A percentile compares a stretch with the other conserved stretches of the same genome.
These are phyloP conservation scores for Fusarium redolens DNA, from an alignment of 2,329 filamentous ascomycete genomes.

Conservation along the genomic window DNA sequence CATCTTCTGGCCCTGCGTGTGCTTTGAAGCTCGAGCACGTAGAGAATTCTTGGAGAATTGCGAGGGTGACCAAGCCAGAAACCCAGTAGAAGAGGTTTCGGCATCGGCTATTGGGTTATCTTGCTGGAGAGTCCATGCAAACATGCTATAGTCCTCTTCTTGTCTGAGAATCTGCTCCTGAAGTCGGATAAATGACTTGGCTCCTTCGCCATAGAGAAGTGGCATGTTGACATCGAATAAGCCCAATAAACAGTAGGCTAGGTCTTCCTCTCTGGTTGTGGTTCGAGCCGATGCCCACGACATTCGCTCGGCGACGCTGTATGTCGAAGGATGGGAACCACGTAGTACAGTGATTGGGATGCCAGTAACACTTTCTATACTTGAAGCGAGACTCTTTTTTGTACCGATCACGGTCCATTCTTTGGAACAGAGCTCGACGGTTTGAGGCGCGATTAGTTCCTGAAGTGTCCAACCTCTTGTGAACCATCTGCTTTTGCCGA, in stretches of 20 bases:
- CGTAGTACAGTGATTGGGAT: slow-evolving; percentile 14
- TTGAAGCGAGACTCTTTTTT: slow-evolving; percentile 11
- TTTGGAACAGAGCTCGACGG: slow-evolving; percentile 12
- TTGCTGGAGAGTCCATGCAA: slow-evolving; percentile 14
- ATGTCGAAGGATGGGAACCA: not conserved
- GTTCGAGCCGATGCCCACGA: slow-evolving; percentile 21
- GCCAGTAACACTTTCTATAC: not conserved
- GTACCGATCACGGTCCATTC: slow-evolving; percentile 14
- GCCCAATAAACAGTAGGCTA: slow-evolving; percentile 15
- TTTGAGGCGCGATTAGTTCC: slow-evolving; percentile 17
- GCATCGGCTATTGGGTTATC: not conserved
- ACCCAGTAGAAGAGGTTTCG: not conserved
- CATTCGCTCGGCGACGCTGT: slow-evolving; percentile 16
- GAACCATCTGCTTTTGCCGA: slow-evolving; percentile 12
- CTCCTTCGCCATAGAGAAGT: slow-evolving; percentile 13
- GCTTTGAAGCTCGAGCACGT: not conserved
- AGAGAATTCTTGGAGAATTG: slow-evolving; percentile 1
- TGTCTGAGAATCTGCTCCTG: slow-evolving; percentile 23
- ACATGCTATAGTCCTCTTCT: slow-evolving; percentile 22
- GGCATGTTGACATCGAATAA: slow-evolving; percentile 24
- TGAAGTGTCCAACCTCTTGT: slow-evolving; percentile 19
- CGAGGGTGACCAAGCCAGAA: slow-evolving; percentile 11
- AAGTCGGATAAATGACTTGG: slow-evolving; percentile 11
- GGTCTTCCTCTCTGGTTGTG: slow-evolving; percentile 21
- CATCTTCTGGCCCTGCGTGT: not conserved